Base-by-base conservation (phyloP, 768 basidiomycete species). In the Kwoniella europaea region DNA sequence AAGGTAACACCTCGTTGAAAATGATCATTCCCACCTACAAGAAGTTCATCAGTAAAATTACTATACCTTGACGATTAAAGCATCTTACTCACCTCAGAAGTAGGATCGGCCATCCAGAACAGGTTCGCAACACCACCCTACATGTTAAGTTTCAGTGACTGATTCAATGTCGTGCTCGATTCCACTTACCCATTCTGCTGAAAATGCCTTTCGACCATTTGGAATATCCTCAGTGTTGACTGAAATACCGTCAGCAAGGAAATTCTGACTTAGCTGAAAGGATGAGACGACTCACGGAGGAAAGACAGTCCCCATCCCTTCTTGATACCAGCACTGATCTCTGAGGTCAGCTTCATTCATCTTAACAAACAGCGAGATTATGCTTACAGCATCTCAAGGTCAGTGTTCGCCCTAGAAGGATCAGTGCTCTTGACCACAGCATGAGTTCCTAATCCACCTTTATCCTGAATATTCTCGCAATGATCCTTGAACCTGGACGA, bases 261-360 rank as follows among this genome's bases (percentile, higher is more conserved):
- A 35, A 35, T 35, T 6, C 35, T 35, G 35, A 35, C 35, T 35
- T 1, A 35, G 35, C 35, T 35, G 1, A 65, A 29, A 69, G 46
- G 44, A 53, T 12, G 10, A n/a, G 16, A 2, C 1, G 9, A 59
- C 71, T 29, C 22, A 71, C 71, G 46, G 16, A 71, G 61, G 66
- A 71, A 71, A 7, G 71, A 71, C 27, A 71, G 54, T 35, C 71
- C 71, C 71, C 71, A 71, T 12, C 71, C 71, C 53, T 71, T 71
- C 41, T 56, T 44, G 7, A 9, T 24, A 10, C 71, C 71, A 27
- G 71, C 65, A n/a, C 71, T 71, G 43, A 4, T 10, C 7, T 24
- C n/a, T n/a, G 29, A 15, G 9, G 9, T 58, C 57, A 29, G 29
- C 15, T 27, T 58, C 57, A 58, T n/a, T 24, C 4, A 22, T 9